Base-by-base conservation (phyloP, 257 asterid species). In the Coffea eugenioides region DNA sequence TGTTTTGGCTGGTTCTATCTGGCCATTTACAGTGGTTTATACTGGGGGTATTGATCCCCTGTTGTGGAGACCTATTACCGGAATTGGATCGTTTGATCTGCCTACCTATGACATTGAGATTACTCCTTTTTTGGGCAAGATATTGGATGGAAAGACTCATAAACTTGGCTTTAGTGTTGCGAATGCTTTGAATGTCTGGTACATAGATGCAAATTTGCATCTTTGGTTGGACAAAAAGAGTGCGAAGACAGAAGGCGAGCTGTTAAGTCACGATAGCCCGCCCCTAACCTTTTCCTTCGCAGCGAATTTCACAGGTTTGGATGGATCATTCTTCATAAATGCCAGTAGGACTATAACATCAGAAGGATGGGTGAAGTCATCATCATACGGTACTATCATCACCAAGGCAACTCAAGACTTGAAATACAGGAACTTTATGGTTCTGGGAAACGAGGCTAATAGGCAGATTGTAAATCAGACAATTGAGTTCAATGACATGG, bases 11-110 rank as follows among this genome's bases (percentile, higher is more conserved):
- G 97, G 93, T 11, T 91, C 89, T 6, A 84, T 94, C 69, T 92
- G 97, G 95, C 97, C 98, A 36, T 91, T 89, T 75, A 91, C 96
- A 0, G 97, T 94, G 80, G 78, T 92, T 46, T 94, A 87, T 81
- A 91, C 97, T 0, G 98, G 97, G 5, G 98, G 97, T 4, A 83
- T 91, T 5, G 92, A 92, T 79, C 97, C 97, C 56, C 88, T 92
- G 12, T 39, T 92, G 75, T 92, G 98, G 98, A 85, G 92, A 73
- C 97, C 97, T 0, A 90, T 94, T 1, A 83, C 91, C 6, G 97
- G 86, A 8, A 91, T 94, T 75, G 98, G 92, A 11, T 94, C 96
- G 5, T 94, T 92, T 70, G 91, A 91, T 85, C 89, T 91, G 80
- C 96, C 96, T 61, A 81, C 97, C 11, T 92, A 91, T 74, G 91